Evolutionary conservation across 1,139 yeast species (phyloP).

Genomic region (Yamadazyma mexicana): DNA sequence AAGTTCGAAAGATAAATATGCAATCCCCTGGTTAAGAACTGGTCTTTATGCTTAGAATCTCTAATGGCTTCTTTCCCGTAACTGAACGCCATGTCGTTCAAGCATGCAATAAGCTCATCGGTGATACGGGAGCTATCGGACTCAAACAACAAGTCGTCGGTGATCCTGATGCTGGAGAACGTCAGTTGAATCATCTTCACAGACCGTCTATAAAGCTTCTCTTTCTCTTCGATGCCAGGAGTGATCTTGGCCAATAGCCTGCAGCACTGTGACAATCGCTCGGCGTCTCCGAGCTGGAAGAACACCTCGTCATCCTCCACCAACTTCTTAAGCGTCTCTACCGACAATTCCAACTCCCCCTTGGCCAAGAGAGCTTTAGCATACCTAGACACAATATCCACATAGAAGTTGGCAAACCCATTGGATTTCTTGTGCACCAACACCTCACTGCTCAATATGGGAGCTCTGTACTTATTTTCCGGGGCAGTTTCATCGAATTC

Average conservation of each 20-base stretch:
- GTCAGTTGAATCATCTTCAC: conserved; percentile 38
- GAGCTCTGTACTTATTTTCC: conserved; percentile 29
- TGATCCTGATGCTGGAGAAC: conserved; percentile 28
- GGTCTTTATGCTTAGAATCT: conserved; percentile 13
- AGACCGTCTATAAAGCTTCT: conserved; percentile 39
- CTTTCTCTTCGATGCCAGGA: conserved; percentile 27
- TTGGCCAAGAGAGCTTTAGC: conserved; percentile 45
- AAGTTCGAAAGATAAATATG: conserved; percentile 41
- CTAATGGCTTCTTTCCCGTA: conserved; percentile 24
- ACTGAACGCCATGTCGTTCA: conserved; percentile 37
- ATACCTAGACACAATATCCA: conserved; percentile 45
- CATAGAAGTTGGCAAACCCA: conserved; percentile 43
- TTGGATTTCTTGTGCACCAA: conserved; percentile 33
- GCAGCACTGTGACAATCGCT: conserved; percentile 43
- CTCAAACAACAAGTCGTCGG: conserved; percentile 26
- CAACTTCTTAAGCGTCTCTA: conserved; percentile 28
- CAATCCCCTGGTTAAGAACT: conserved; percentile 26
- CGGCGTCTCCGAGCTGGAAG: conserved; percentile 45
- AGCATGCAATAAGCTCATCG: conserved; percentile 37
- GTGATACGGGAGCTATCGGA: conserved; percentile 29
- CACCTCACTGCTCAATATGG: conserved; percentile 31
- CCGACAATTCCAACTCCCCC: conserved; percentile 35
- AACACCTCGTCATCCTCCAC: conserved; percentile 41
- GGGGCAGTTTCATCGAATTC: conserved; percentile 27
- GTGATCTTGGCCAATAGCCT: conserved; percentile 35